A percentile compares a stretch with the other conserved stretches of the same genome.
These are phyloP conservation scores for Simmondsia chinensis DNA, from an alignment of 148 eudicot species.

Conservation along the genomic window DNA sequence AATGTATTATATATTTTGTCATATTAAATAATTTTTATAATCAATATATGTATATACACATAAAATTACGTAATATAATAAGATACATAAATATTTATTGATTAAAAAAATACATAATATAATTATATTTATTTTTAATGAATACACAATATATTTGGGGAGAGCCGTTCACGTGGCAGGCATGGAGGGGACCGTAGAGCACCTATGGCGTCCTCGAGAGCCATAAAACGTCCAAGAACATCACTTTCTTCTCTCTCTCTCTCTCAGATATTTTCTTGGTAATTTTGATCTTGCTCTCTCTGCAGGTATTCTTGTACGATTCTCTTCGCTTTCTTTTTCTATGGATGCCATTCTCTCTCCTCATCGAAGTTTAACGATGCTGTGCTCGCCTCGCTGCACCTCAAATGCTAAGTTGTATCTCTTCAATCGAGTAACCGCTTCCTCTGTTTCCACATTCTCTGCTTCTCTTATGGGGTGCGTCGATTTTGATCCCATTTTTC, in stretches of 20 bases:
- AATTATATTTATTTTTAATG: too few species aligned
- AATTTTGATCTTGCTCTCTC: too few species aligned
- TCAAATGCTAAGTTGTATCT: constrained; percentile 7
- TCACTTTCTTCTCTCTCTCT: neutral
- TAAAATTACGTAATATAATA: too few species aligned
- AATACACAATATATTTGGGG: neutral
- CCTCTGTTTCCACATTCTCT: constrained; percentile 3
- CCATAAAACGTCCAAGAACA: constrained; percentile 9
- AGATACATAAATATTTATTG: too few species aligned
- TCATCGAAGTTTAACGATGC: constrained; percentile 14
- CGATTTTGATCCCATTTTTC: neutral
- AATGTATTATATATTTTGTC: too few species aligned
- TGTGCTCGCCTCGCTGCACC: constrained; percentile 10
- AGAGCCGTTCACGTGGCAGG: constrained; percentile 35
- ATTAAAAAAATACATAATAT: too few species aligned
- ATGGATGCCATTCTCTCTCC: constrained; percentile 6
- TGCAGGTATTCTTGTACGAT: too few species aligned
- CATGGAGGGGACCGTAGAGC: neutral
- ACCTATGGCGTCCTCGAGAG: constrained; percentile 8
- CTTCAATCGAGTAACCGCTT: constrained; percentile 1
- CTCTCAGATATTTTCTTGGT: too few species aligned
- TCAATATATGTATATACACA: too few species aligned
- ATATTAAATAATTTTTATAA: too few species aligned
- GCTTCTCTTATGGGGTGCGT: constrained; percentile 16
- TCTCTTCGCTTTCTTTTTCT: neutral